Percentiles rank a stretch among this genome's conserved stretches.
Conservation (phyloP, 2,329 filamentous ascomycete genomes). For the Epichloe bromicola region DNA sequence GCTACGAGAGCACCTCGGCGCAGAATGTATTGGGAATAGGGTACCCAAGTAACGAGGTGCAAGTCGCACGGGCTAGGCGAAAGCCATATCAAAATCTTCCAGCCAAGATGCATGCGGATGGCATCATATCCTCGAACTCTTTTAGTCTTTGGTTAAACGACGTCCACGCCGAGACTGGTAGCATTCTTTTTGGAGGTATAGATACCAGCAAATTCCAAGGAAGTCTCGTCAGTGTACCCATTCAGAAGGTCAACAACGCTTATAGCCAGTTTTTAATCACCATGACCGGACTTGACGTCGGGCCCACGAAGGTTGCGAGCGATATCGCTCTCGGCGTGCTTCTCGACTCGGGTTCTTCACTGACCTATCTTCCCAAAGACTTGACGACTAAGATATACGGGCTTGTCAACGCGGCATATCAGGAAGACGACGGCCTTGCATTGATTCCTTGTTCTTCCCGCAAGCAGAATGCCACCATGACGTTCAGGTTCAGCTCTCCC, state of each 20-base stretch:
- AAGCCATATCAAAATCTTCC: constrained; percentile 56
- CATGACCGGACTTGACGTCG: constrained; percentile 44
- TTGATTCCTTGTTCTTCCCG: constrained; percentile 48
- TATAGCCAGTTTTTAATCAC: constrained; percentile 57
- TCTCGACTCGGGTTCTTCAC: constrained; percentile 57
- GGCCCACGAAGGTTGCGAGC: constrained; percentile 27
- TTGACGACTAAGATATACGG: constrained; percentile 42
- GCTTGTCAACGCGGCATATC: constrained; percentile 45
- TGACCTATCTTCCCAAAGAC: constrained; percentile 51
- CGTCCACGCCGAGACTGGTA: constrained; percentile 49
- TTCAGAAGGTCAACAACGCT: constrained; percentile 39
- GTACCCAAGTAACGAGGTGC: constrained; percentile 67
- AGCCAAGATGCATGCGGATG: constrained; percentile 45
- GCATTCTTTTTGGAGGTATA: constrained; percentile 63
- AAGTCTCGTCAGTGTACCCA: constrained; percentile 50
- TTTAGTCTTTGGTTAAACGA: constrained; percentile 71
- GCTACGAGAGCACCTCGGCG: constrained; percentile 44
- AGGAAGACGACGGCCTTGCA: constrained; percentile 37
- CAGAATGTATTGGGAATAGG: constrained; percentile 81
- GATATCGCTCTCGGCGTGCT: constrained; percentile 47
- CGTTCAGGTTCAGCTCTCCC: constrained; percentile 40
- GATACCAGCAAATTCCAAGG: constrained; percentile 54
- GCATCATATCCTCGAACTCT: constrained; percentile 50
- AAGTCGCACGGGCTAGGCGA: constrained; percentile 43
- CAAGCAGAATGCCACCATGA: constrained; percentile 25